Evolutionary conservation across 768 basidiomycete species (phyloP).

Genomic region (Leccinum obscurum): DNA sequence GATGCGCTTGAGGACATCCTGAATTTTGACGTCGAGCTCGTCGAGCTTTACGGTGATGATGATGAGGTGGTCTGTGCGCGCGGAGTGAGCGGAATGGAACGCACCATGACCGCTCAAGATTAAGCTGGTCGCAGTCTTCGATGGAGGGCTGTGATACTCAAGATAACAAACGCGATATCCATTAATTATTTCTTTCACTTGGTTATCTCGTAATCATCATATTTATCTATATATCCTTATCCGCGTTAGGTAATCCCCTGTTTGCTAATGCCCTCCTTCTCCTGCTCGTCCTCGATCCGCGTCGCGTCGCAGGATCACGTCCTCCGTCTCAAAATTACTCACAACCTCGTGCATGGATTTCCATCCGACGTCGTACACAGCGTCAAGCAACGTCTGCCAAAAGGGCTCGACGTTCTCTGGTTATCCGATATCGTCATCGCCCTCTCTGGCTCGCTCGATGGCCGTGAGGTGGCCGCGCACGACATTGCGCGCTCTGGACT

Average conservation of each 20-base stretch:
- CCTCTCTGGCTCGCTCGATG: conserved; percentile 55
- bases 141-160: conserved; percentile 25
- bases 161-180: conserved; percentile 23
- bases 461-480: conserved; percentile 37
- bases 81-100: conserved; percentile 15
- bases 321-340: conserved; percentile 48
- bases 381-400: conserved; percentile 37
- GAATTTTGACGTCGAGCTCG: conserved; percentile 92
- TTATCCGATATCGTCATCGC: conserved; percentile 49
- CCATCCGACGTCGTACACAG: conserved; percentile 31
- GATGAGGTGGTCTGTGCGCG: conserved; percentile 7
- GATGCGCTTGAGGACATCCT: conserved; percentile 86
- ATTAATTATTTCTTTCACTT: conserved; percentile 18
- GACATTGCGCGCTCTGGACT: conserved; percentile 52
- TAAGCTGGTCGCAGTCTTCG: conserved; percentile 21
- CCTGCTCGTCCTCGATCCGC: conserved; percentile 36
- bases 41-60: conserved; percentile 25
- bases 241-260: not conserved
- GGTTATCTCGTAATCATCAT: conserved; percentile 26
- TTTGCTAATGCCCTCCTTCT: conserved; percentile 33
- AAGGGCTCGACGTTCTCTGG: conserved; percentile 27
- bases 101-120: conserved; percentile 33
- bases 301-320: conserved; percentile 44
- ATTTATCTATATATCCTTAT: conserved; percentile 16
- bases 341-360: conserved; percentile 40